phyloP scores from a whole-genome alignment of 2,329 filamentous ascomycete species.

The Trichoderma breve region DNA sequence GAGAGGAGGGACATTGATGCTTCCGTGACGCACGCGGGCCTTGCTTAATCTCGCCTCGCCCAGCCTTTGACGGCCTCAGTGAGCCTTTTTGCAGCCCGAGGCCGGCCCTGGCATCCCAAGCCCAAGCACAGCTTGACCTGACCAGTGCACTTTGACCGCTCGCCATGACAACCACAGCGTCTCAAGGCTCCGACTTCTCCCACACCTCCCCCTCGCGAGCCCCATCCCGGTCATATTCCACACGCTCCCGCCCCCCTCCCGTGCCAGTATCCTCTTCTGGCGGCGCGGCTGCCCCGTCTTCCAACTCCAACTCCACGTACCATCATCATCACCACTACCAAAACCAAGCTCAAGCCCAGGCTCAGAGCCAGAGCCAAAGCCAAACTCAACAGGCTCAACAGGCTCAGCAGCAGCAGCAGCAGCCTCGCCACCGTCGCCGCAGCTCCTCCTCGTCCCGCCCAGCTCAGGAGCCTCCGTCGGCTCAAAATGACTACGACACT shows the following conservation, averaged over 20 bases:
- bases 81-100: slow-evolving; percentile 7
- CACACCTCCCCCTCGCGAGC: slow-evolving; percentile 28
- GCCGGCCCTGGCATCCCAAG: neutral
- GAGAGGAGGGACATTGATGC: slow-evolving; percentile 18
- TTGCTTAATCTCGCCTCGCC: slow-evolving; percentile 16
- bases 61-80: slow-evolving; percentile 9
- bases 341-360: slow-evolving; percentile 3
- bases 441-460: slow-evolving; percentile 44
- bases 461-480: slow-evolving; percentile 44
- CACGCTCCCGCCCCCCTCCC: slow-evolving; percentile 33
- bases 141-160: slow-evolving; percentile 12
- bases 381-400: slow-evolving; percentile 15
- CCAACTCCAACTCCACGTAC: slow-evolving; percentile 21
- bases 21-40: slow-evolving; percentile 18
- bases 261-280: slow-evolving; percentile 23
- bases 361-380: neutral
- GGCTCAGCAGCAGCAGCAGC: slow-evolving; percentile 19
- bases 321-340: slow-evolving; percentile 18
- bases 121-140: neutral
- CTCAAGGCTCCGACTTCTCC: slow-evolving; percentile 25
- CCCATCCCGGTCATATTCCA: slow-evolving; percentile 38
- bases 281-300: slow-evolving; percentile 24
- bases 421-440: slow-evolving; percentile 39
- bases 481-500: slow-evolving; percentile 71
- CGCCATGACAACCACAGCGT: slow-evolving; percentile 33